Base-by-base conservation (phyloP, 2,329 filamentous ascomycete species). In the Calonectria crousiana region DNA sequence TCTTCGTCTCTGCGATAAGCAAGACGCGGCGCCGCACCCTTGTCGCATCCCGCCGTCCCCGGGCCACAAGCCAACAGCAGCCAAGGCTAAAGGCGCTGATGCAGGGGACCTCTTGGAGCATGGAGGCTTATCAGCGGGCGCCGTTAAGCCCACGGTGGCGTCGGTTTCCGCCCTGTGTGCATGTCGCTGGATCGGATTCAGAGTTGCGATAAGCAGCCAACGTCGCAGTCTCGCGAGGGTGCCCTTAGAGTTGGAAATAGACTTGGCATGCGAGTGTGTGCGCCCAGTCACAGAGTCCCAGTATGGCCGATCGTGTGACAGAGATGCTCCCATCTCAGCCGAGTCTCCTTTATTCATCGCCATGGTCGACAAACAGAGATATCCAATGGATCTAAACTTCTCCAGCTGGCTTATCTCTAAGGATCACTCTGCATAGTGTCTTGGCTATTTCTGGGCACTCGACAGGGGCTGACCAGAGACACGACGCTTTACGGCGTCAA, bases 81-180 rank as follows among this genome's bases (percentile, higher is more conserved):
- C 75, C 78, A 80, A 79, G 78, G 68, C 69, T 47, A 75, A 71
- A 44, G 47, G 49, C 41, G 44, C 60, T 56, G 71, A 69, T 38
- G 66, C 36, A 52, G 67, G 70, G 75, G 71, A 62, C 76, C 79
- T 81, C 67, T 78, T 64, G 68, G 73, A 74, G 52, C 69, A 73
- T 72, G 38, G 52, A 75, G 73, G 72, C 78, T 81, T 81, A 81
- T 81, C 79, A 79, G 79, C 72, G 67, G 71, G 74, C 68, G 68
- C 76, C 69, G 69, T 78, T 77, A 74, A 69, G 75, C 68, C 75
- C 71, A 72, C 69, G 72, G 75, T 77, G 77, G 77, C 75, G 76
- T 78, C 68, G 49, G 51, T 41, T 71, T 70, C 66, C 62, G 69
- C 67, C 68, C 66, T 71, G 71, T 67, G 26, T 36, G 28, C 51